A percentile compares a stretch with the other conserved stretches of the same genome.
Evolutionary conservation across 768 basidiomycete species (phyloP).

Genomic region (Agrocybe chaxingu): DNA sequence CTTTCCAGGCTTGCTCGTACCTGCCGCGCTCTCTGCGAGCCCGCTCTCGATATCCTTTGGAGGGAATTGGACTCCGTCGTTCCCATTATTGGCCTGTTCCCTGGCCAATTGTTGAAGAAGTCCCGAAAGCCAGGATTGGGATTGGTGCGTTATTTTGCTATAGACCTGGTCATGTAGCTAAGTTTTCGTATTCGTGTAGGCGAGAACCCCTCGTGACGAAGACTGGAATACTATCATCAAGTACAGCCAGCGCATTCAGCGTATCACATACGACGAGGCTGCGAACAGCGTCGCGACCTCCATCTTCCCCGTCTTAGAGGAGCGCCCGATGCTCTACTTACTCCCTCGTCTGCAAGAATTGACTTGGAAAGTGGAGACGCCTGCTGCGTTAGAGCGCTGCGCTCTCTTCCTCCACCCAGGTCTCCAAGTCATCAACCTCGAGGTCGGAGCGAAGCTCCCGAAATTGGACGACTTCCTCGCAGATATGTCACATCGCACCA

Average conservation of each 20-base stretch:
- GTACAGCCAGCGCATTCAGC: slow-evolving; percentile 67
- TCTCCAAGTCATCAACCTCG: slow-evolving; percentile 57
- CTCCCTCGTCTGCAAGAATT: slow-evolving; percentile 69
- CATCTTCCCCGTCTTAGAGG: slow-evolving; percentile 65
- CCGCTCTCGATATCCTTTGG: slow-evolving; percentile 72
- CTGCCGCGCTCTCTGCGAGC: slow-evolving; percentile 70
- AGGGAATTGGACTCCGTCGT: slow-evolving; percentile 73
- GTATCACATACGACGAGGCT: slow-evolving; percentile 67
- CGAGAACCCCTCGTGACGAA: slow-evolving; percentile 55
- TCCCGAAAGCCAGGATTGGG: slow-evolving; percentile 72
- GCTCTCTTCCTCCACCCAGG: slow-evolving; percentile 64
- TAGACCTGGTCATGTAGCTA: not conserved
- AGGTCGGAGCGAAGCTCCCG: slow-evolving; percentile 53
- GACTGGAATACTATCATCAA: slow-evolving; percentile 68
- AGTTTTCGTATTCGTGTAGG: slow-evolving; percentile 30
- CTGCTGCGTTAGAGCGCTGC: slow-evolving; percentile 63
- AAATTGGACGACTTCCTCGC: slow-evolving; percentile 62
- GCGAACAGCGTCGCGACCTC: slow-evolving; percentile 60
- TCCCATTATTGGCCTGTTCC: slow-evolving; percentile 72
- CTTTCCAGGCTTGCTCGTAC: slow-evolving; percentile 73
- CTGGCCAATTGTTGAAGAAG: slow-evolving; percentile 63
- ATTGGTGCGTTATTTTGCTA: slow-evolving; percentile 47
- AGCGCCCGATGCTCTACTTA: slow-evolving; percentile 53
- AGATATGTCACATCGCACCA: slow-evolving; percentile 60
- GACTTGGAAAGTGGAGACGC: slow-evolving; percentile 69